A percentile compares a stretch with the other conserved stretches of the same genome.
Evolutionary conservation across 2,329 filamentous ascomycete species (phyloP).

Genomic region (Colletotrichum navitas): DNA sequence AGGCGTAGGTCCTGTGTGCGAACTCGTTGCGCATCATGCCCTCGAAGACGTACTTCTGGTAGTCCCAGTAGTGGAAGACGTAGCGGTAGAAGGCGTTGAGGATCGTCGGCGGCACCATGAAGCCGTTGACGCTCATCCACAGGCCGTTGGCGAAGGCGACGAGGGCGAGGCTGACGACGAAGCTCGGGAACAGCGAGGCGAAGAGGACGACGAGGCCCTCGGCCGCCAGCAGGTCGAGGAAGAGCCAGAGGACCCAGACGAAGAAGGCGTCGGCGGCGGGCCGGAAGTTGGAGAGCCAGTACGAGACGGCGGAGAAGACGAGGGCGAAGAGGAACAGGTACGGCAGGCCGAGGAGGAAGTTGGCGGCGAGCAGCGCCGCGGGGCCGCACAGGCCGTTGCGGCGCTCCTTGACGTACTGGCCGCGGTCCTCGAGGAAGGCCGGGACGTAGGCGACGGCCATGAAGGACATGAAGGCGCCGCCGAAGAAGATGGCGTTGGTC

Average conservation of each 20-base stretch:
- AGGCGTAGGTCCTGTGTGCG: constrained; percentile 71
- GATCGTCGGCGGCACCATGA: constrained; percentile 78
- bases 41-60: constrained; percentile 88
- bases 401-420: constrained; percentile 80
- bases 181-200: constrained; percentile 79
- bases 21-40: constrained; percentile 97
- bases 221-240: constrained; percentile 84
- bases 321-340: constrained; percentile 84
- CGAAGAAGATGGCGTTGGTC: constrained; percentile 85
- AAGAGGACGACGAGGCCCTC: constrained; percentile 86
- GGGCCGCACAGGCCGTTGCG: constrained; percentile 86
- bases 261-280: constrained; percentile 76
- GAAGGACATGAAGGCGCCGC: constrained; percentile 81
- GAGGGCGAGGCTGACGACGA: constrained; percentile 82
- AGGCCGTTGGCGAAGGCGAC: constrained; percentile 89
- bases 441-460: constrained; percentile 90
- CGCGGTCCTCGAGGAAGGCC: constrained; percentile 82
- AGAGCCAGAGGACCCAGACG: constrained; percentile 85
- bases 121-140: constrained; percentile 90
- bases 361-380: constrained; percentile 78
- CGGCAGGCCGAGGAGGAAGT: constrained; percentile 85
- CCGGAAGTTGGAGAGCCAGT: constrained; percentile 85
- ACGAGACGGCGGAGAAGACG: constrained; percentile 80
- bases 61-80: constrained; percentile 90
- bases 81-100: constrained; percentile 90